Base-by-base conservation (phyloP, 345 rosid species). In the Euphorbia tirucalli region DNA sequence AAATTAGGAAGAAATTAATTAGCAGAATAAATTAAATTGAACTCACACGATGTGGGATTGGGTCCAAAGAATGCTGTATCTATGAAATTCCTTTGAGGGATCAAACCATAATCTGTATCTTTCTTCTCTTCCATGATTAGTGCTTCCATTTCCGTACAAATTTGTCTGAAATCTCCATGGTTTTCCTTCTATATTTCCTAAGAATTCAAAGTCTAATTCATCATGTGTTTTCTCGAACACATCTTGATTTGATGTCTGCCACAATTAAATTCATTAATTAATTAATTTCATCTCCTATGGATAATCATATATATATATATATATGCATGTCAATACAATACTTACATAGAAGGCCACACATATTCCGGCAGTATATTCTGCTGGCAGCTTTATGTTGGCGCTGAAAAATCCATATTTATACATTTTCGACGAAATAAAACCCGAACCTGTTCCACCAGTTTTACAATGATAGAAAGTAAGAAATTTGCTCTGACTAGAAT, bases 161-260 rank as follows among this genome's bases (percentile, higher is more conserved):
- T 95, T 95, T 5, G 99, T 95, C 73, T 95, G 99, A 70, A 95
- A 89, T 67, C 94, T 86, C 98, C 98, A 95, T 70, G 95, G 89
- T 77, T 93, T 86, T 66, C 98, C 97, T 61, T 77, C 73, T 7
- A 89, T 73, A 76, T 92, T 92, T 3, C 99, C 99, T 55, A 95
- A 66, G 80, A 95, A 95, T 85, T 95, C 99, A 37, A 95, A 82
- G 86, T 95, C 99, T 79, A 95, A 67, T 73, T 95, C 99, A 46
- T 92, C 99, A 67, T 95, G 99, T 25, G 65, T 85, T 81, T 87
- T 90, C 85, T 88, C 84, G 55, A 89, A 94, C 61, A 89, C 91
- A 41, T 90, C 99, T 8, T 74, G 89, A 61, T 95, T 95, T 16
- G 98, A 92, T 72, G 96, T 89, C 98, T 92, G 76, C 54, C 27